Conservation (phyloP, 2,329 filamentous ascomycete genomes). For the Mycosphaerella arachidis region DNA sequence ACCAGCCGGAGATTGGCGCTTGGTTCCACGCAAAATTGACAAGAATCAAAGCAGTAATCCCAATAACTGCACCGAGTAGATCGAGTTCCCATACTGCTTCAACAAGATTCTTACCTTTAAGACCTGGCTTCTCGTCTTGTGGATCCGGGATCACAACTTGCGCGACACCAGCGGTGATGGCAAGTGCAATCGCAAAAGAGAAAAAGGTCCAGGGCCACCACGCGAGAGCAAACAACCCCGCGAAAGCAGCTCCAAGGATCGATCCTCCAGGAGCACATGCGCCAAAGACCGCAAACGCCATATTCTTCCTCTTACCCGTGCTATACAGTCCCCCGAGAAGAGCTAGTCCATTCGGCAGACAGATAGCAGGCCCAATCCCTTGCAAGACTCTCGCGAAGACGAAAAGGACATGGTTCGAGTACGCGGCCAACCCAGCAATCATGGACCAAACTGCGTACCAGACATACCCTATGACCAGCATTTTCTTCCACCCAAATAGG, state of each 20-base stretch:
- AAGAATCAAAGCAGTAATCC: constrained; percentile 27
- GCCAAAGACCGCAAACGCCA: constrained; percentile 37
- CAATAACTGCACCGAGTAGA: constrained; percentile 24
- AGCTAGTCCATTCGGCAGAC: constrained; percentile 36
- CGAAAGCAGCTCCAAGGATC: constrained; percentile 32
- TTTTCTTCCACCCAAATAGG: constrained; percentile 41
- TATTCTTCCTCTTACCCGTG: constrained; percentile 35
- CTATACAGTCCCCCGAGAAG: constrained; percentile 33
- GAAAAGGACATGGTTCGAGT: constrained; percentile 31
- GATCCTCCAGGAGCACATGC: constrained; percentile 33
- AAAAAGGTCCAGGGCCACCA: constrained; percentile 32
- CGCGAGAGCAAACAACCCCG: constrained; percentile 30
- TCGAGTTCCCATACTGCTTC: constrained; percentile 21
- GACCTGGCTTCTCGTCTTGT: constrained; percentile 17
- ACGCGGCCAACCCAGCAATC: constrained; percentile 37
- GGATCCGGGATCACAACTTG: constrained; percentile 26
- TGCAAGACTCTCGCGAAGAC: constrained; percentile 37
- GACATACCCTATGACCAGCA: constrained; percentile 39
- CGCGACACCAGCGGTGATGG: constrained; percentile 18
- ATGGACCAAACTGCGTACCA: constrained; percentile 41
- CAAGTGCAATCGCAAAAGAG: constrained; percentile 18
- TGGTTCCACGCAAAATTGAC: constrained; percentile 33
- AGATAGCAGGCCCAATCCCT: constrained; percentile 36
- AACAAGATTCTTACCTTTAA: constrained; percentile 14
- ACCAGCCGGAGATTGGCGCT: constrained; percentile 30